Evolutionary conservation across 345 rosid species (phyloP).

Genomic region (Turnera subulata): DNA sequence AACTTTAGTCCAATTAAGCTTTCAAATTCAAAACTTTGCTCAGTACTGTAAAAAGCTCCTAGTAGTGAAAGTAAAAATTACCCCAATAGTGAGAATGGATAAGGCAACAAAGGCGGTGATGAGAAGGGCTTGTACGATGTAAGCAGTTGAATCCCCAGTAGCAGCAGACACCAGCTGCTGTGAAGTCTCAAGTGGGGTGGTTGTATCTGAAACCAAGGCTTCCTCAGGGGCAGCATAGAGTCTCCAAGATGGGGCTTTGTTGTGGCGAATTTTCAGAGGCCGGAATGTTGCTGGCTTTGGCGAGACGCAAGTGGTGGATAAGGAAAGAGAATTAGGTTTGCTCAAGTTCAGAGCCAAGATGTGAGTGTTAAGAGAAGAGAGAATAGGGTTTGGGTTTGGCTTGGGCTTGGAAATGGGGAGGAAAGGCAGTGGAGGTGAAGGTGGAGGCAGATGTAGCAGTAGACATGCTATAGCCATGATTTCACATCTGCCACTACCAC

Average conservation of each 20-base stretch:
- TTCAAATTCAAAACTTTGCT: neutral
- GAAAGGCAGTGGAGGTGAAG: conserved; percentile 2
- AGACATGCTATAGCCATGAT: conserved; percentile 27
- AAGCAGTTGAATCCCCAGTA: conserved; percentile 42
- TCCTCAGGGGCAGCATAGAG: conserved; percentile 44
- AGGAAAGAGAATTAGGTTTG: conserved; percentile 16
- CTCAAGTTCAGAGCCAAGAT: conserved; percentile 6
- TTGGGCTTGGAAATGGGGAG: conserved; percentile 32
- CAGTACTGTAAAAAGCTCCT: neutral
- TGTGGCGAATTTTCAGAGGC: conserved; percentile 15
- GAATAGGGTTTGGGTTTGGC: conserved; percentile 15
- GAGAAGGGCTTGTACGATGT: conserved; percentile 48
- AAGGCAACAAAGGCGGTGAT: conserved; percentile 57
- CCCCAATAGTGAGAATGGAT: conserved; percentile 74
- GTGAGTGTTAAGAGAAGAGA: conserved; percentile 18
- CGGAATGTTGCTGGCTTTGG: conserved; percentile 17
- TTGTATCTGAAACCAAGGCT: conserved; percentile 28
- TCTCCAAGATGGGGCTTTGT: conserved; percentile 31
- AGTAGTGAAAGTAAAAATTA: conserved; percentile 12
- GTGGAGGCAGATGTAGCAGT: conserved; percentile 13
- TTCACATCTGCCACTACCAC: conserved; percentile 17
- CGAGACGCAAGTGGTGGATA: conserved; percentile 21
- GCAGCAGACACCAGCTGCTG: conserved; percentile 33
- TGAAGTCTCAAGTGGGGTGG: conserved; percentile 28
- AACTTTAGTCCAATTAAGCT: neutral